Percentiles rank a stretch among this genome's conserved stretches.
Conservation (phyloP, 495 filamentous ascomycete species). For the Schizothecium vesticola region DNA sequence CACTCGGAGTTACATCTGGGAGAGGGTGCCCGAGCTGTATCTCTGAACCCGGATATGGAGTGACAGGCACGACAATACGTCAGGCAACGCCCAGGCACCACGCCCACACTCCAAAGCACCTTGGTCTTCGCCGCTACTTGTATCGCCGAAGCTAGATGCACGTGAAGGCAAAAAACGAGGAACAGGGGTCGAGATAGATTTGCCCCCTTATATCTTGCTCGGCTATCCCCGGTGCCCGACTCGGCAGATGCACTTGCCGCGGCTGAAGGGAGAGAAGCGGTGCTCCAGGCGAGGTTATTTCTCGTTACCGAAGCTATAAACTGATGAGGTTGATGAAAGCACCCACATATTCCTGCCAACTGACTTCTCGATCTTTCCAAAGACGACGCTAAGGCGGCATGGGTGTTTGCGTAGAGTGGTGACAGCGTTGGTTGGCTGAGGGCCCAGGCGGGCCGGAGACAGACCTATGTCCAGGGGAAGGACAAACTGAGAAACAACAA, state of each 20-base stretch:
- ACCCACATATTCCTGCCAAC: background rate
- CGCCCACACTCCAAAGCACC: background rate
- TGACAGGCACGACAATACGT: background rate
- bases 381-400: background rate
- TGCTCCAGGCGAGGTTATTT: background rate
- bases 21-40: background rate
- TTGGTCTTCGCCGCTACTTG: background rate
- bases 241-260: background rate
- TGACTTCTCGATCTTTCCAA: background rate
- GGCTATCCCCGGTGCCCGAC: background rate
- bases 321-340: background rate
- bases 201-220: background rate
- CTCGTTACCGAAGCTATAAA: background rate
- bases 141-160: background rate
- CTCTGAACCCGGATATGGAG: background rate
- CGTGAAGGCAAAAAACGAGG: background rate
- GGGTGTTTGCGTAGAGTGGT: background rate
- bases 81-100: background rate
- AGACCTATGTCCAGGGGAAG: background rate
- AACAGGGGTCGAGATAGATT: background rate
- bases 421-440: background rate
- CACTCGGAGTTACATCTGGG: background rate
- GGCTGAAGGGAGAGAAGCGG: background rate
- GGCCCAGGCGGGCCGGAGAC: background rate
- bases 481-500: too few species aligned